Evolutionary conservation across 768 basidiomycete species (phyloP).

Genomic region (Macrocybe gigantea): DNA sequence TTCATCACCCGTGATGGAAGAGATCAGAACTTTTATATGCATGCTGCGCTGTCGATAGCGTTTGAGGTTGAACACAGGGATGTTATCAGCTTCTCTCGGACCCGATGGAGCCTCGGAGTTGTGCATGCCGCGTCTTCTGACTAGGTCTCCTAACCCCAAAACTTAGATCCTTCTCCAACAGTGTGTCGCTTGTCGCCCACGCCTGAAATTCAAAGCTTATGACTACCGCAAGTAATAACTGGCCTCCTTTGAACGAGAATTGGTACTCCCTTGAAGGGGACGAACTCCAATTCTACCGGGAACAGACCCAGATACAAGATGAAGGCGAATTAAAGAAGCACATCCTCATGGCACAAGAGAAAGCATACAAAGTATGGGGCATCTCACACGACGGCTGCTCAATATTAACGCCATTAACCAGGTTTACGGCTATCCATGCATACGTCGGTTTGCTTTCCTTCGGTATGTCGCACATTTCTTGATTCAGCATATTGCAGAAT

Average conservation of each 20-base stretch:
- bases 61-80: too few species aligned
- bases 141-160: too few species aligned
- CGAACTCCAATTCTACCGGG: conserved; percentile 28
- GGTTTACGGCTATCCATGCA: conserved; percentile 33
- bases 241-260: conserved; percentile 14
- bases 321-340: conserved; percentile 32
- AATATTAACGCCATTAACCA: conserved; percentile 4
- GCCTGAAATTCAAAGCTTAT: not conserved
- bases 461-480: conserved; percentile 14
- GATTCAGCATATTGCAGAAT: not conserved
- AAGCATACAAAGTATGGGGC: conserved; percentile 20
- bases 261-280: conserved; percentile 20
- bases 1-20: too few species aligned
- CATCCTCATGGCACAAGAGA: conserved; percentile 29
- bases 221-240: not conserved
- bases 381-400: not conserved
- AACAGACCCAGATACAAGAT: conserved; percentile 28
- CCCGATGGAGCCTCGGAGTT: too few species aligned
- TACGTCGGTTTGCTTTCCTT: conserved; percentile 27
- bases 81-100: too few species aligned
- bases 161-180: too few species aligned
- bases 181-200: too few species aligned
- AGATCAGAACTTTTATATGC: too few species aligned
- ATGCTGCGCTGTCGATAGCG: too few species aligned
- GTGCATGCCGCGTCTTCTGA: too few species aligned